Evolutionary conservation across 441 rosid genomes (phyloP).

Genomic region (Eutrema salsugineum): DNA sequence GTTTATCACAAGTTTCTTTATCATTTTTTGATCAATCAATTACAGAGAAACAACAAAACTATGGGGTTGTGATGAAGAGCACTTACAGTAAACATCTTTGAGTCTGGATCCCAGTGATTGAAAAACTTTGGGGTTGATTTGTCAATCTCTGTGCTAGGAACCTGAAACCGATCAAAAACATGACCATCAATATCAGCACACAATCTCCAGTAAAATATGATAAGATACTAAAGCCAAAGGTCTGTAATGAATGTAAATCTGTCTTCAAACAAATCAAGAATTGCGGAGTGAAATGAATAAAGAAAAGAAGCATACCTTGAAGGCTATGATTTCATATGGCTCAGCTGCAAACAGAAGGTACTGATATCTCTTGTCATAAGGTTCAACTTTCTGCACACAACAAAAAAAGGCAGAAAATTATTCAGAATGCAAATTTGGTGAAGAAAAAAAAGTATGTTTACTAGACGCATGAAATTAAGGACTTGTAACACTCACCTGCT

Average conservation of each 20-base stretch:
- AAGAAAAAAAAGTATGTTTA: background rate
- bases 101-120: conserved; percentile 98
- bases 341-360: conserved; percentile 94
- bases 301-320: conserved; percentile 52
- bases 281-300: background rate
- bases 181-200: background rate
- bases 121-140: conserved; percentile 96
- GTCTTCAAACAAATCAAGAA: too few species aligned
- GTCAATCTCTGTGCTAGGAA: conserved; percentile 97
- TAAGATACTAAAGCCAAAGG: background rate
- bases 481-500: conserved; percentile 55
- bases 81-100: conserved; percentile 96
- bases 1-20: conserved; percentile 1
- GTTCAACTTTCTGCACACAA: conserved; percentile 67
- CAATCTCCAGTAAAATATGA: background rate
- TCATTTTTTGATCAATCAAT: background rate
- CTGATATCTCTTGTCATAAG: conserved; percentile 83
- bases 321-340: conserved; percentile 93
- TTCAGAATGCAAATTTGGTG: background rate
- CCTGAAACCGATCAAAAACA: conserved; percentile 40
- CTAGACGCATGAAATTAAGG: background rate
- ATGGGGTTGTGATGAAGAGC: background rate
- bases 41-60: background rate
- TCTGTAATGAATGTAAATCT: background rate
- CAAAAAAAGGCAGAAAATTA: background rate